Percentiles rank a stretch among this genome's conserved stretches.
Conservation (phyloP, 768 basidiomycete genomes). For the Saitozyma sp. region DNA sequence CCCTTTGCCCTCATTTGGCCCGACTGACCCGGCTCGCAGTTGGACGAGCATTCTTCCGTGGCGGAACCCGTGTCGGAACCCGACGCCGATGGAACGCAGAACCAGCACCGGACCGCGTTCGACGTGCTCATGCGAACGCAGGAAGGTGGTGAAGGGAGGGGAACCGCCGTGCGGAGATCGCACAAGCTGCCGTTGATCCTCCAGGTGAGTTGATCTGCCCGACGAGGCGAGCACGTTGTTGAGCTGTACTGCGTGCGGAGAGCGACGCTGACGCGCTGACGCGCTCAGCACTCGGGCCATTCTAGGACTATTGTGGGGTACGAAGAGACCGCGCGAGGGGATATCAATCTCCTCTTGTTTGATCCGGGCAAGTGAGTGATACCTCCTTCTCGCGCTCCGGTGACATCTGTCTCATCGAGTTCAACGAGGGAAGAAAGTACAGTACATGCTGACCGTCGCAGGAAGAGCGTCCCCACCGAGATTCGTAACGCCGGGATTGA, state of each 20-base stretch:
- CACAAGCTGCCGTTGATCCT: constrained; percentile 77
- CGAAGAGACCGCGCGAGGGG: constrained; percentile 64
- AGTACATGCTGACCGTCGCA: too few relatives aligned
- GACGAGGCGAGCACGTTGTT: too few relatives aligned
- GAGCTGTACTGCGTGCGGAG: too few relatives aligned
- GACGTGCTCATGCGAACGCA: constrained; percentile 56
- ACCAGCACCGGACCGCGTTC: constrained; percentile 44
- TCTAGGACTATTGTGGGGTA: constrained; percentile 86
- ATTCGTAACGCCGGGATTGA: neutral
- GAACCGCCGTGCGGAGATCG: constrained; percentile 60
- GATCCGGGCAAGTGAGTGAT: constrained; percentile 63
- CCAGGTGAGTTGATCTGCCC: constrained; percentile 42
- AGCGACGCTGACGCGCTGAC: neutral
- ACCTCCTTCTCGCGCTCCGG: neutral
- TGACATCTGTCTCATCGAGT: too few relatives aligned
- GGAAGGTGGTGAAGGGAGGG: constrained; percentile 52
- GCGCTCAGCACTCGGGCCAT: constrained; percentile 76
- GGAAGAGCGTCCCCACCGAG: constrained; percentile 24
- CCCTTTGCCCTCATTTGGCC: too few relatives aligned
- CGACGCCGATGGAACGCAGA: too few relatives aligned
- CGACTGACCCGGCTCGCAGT: too few relatives aligned
- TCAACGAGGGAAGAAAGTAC: too few relatives aligned
- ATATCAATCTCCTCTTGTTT: constrained; percentile 68
- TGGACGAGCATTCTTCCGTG: too few relatives aligned
- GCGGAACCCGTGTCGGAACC: too few relatives aligned